Evolutionary conservation across 371 early-diverging fungal genomes (phyloP).

Genomic region (Paraphysoderma sedebokerense): DNA sequence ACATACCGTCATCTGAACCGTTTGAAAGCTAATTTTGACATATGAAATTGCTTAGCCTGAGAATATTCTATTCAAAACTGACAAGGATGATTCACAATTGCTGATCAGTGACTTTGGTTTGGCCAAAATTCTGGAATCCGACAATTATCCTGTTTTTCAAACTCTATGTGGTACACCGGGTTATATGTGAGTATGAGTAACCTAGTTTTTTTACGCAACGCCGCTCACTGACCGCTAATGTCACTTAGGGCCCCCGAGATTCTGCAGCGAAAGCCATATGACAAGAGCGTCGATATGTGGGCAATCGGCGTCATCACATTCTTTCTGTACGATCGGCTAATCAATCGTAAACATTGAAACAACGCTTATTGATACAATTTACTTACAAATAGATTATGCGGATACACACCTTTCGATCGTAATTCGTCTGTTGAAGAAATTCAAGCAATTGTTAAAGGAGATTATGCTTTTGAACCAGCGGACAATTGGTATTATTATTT

Average conservation of each 20-base stretch:
- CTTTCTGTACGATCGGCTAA: neutral
- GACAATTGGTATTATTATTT: slow-evolving; percentile 43
- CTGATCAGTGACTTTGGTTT: slow-evolving; percentile 84
- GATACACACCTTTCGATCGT: slow-evolving; percentile 34
- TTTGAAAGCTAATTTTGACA: neutral
- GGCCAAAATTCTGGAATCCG: slow-evolving; percentile 59
- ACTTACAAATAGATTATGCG: slow-evolving; percentile 10
- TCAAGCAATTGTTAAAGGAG: slow-evolving; percentile 48
- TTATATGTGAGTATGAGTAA: slow-evolving; percentile 12
- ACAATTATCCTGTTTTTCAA: slow-evolving; percentile 50
- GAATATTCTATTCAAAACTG: slow-evolving; percentile 63
- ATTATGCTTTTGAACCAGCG: slow-evolving; percentile 49
- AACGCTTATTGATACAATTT: neutral
- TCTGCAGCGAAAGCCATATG: slow-evolving; percentile 23
- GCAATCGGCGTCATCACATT: slow-evolving; percentile 29
- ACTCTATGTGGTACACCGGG: slow-evolving; percentile 55
- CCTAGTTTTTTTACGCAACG: neutral
- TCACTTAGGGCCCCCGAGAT: slow-evolving; percentile 19
- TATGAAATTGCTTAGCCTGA: slow-evolving; percentile 39
- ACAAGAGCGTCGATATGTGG: slow-evolving; percentile 42
- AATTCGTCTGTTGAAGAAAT: slow-evolving; percentile 21
- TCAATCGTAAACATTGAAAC: neutral
- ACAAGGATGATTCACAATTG: slow-evolving; percentile 46
- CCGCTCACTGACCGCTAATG: too few relatives aligned
- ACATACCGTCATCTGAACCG: neutral